These are phyloP conservation scores for Pistacia vera DNA, from an alignment of 345 rosid genomes.

Conservation along the genomic window DNA sequence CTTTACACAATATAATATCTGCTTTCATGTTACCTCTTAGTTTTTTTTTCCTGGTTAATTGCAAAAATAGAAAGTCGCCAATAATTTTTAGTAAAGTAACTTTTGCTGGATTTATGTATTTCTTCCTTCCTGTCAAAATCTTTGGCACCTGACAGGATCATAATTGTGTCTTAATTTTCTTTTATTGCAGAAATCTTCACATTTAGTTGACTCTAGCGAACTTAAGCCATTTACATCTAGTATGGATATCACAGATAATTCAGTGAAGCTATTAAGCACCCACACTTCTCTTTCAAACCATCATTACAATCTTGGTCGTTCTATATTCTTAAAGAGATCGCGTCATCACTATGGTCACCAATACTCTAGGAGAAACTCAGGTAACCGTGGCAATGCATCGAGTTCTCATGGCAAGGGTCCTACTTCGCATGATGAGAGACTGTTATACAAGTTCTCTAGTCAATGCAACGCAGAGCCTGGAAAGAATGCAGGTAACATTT, in stretches of 20 bases:
- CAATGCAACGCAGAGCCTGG: constrained; percentile 34
- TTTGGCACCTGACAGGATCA: neutral
- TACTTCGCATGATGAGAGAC: constrained; percentile 35
- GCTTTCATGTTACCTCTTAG: neutral
- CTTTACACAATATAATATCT: neutral
- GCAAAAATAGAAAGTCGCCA: neutral
- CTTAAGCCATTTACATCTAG: constrained; percentile 32
- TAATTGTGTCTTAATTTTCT: neutral
- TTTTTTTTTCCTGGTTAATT: neutral
- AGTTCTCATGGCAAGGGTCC: constrained; percentile 49
- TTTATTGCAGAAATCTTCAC: constrained; percentile 40
- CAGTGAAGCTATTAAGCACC: constrained; percentile 34
- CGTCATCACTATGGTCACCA: constrained; percentile 61
- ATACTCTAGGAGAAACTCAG: constrained; percentile 49
- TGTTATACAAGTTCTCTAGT: constrained; percentile 41
- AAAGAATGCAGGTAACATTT: constrained; percentile 35
- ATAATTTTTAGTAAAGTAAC: neutral
- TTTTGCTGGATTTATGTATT: neutral
- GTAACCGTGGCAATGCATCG: constrained; percentile 40
- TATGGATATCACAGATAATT: constrained; percentile 36
- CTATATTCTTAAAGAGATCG: constrained; percentile 59
- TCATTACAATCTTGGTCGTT: constrained; percentile 45
- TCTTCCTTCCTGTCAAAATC: neutral
- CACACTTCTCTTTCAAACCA: constrained; percentile 37
- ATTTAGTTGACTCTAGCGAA: constrained; percentile 31